A percentile compares a stretch with the other conserved stretches of the same genome.
phyloP scores from a whole-genome alignment of 2,329 filamentous ascomycete species.

The Paraphaeosphaeria minitans region DNA sequence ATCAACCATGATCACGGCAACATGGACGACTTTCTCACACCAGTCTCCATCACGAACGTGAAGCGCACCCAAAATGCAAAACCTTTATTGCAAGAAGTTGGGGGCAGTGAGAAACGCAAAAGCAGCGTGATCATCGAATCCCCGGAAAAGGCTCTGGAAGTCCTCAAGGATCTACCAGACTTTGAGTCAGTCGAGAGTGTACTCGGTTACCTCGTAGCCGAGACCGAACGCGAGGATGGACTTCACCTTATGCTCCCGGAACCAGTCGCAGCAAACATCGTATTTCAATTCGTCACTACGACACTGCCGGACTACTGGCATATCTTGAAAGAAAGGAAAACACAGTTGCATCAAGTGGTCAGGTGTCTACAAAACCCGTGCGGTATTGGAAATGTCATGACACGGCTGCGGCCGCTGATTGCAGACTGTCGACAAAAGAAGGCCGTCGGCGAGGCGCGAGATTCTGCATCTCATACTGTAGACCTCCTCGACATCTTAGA shows the following conservation, averaged over 20 bases:
- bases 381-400: conserved; percentile 76
- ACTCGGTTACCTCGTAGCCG: conserved; percentile 57
- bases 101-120: conserved; percentile 17
- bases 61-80: conserved; percentile 28
- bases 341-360: conserved; percentile 57
- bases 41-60: conserved; percentile 49
- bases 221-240: conserved; percentile 25
- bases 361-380: conserved; percentile 72
- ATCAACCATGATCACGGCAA: conserved; percentile 16
- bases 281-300: conserved; percentile 73
- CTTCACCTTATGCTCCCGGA: conserved; percentile 68
- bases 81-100: conserved; percentile 24
- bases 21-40: conserved; percentile 58
- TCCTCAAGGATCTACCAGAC: conserved; percentile 66
- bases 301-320: conserved; percentile 85
- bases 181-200: conserved; percentile 60
- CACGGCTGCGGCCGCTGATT: conserved; percentile 69
- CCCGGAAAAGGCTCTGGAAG: conserved; percentile 60
- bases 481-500: conserved; percentile 53
- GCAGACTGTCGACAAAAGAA: conserved; percentile 43
- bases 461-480: conserved; percentile 39
- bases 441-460: conserved; percentile 35
- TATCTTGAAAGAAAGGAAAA: conserved; percentile 56
- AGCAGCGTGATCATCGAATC: conserved; percentile 26
- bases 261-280: conserved; percentile 73